Base-by-base conservation (phyloP, 257 asterid species). In the Fraxinus americana region DNA sequence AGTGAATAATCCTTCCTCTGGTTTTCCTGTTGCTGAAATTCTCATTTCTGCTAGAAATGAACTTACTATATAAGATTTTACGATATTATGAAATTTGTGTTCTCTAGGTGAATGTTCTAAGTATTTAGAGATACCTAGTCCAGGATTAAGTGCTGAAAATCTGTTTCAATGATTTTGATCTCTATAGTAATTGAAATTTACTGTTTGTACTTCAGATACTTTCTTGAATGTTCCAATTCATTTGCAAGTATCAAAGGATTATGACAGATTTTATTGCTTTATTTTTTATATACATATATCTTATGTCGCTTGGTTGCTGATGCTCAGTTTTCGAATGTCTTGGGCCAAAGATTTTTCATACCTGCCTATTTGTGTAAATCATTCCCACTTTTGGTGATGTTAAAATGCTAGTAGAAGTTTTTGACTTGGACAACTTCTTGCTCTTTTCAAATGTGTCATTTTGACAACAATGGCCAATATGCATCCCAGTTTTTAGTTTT, bases 1-100 rank as follows among this genome's bases (percentile, higher is more conserved):
- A 85, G 87, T 83, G 82, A 82, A 67, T 67, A 25, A 23, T 27
- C 35, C 12, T 63, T 63, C 2, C 17, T 63, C 69, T 63, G 69
- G 36, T 23, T 63, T 63, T 63, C 61, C n/a, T 36, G 38, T 66
- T 72, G 68, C 57, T 72, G 21, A 69, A 21, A 61, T 72, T 50
- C 71, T 73, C 75, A 19, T 84, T 80, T 87, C 84, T 32, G 68
- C 78, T 66, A 74, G 84, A 79, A 81, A 78, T 83, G 83, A 32
- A 54, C 45, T 57, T 65, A 39, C 72, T 50, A 68, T 75, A 27
- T 75, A 27, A 63, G 32, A 78, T 57, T 70, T 41, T 75, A 35
- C 78, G 75, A 27, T 80, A 23, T 43, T 71, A 38, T 7, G 70
- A 45, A 10, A 74, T 77, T 69, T 79, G 21, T 70, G 73, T 61